Base-by-base conservation (phyloP, 75 land plant species). In the Chamaecyparis obtusa region DNA sequence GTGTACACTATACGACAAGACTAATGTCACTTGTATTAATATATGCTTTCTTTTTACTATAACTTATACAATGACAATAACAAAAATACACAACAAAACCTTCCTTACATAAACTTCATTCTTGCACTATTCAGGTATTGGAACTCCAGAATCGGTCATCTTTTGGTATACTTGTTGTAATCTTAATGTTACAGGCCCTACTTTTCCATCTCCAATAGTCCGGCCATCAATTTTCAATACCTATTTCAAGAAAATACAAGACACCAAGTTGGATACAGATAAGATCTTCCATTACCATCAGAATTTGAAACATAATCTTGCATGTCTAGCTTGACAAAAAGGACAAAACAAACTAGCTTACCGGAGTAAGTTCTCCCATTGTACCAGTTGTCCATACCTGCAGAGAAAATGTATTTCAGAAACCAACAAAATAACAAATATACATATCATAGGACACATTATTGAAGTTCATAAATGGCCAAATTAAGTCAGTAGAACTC, bases 341-440 rank as follows among this genome's bases (percentile, higher is more conserved):
- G 72, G 51, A 87, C 6, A 64, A 46, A 69, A 36, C 33, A 41
- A 64, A 43, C 55, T 5, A 76, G 91, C 94, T 87, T 90, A 97
- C 99, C 36, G 99, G 99, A 48, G 92, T 92, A 64, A 98, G 95
- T 74, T 98, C 99, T 86, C 99, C 99, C 99, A 98, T 98, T 48
- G 99, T 98, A 85, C 99, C 99, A 33, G 99, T 95, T 79, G 99
- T 98, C 95, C 97, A 98, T 21, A 97, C 97, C 99, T 96, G 95
- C 88, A 89, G 15, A 44, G 24, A 57, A 85, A 71, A 64, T 35
- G n/a, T 41, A 80, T 21, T 41, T 24, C 76, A 74, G 3, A 74
- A 33, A 74, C 11, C 76, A 74, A 74, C 36, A 74, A 32, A 74
- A 81, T 37, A 80, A 24, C 17, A 39, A 14, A 49, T 49, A 49